Evolutionary conservation across 2,329 filamentous ascomycete species (phyloP).

Genomic region (Fusarium sp.): DNA sequence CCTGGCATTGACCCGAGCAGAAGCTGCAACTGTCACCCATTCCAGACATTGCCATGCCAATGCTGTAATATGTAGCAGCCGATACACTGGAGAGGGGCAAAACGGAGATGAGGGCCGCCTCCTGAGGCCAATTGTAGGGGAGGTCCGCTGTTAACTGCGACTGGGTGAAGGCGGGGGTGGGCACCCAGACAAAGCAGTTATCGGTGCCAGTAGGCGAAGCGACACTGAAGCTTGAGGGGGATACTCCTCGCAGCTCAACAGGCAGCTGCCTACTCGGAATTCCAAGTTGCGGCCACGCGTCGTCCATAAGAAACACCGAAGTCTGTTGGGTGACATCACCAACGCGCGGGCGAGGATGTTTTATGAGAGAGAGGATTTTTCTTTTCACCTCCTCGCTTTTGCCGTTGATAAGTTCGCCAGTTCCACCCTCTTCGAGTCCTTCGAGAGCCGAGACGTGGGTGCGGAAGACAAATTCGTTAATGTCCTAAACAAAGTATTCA

Average conservation of each 20-base stretch:
- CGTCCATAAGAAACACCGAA: conserved; percentile 78
- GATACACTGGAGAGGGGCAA: conserved; percentile 90
- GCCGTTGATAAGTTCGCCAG: conserved; percentile 90
- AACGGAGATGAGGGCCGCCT: conserved; percentile 78
- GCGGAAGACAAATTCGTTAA: conserved; percentile 96
- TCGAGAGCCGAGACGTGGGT: conserved; percentile 90
- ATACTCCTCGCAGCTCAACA: conserved; percentile 75
- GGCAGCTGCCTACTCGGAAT: conserved; percentile 73
- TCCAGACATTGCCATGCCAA: conserved; percentile 74
- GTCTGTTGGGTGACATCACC: conserved; percentile 90
- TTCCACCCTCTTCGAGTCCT: conserved; percentile 95
- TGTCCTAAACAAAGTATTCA: conserved; percentile 93
- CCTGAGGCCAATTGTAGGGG: conserved; percentile 84
- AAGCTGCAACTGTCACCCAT: conserved; percentile 74
- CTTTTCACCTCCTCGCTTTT: conserved; percentile 94
- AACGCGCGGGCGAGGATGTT: conserved; percentile 86
- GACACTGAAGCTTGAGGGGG: conserved; percentile 88
- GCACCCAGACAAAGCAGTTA: conserved; percentile 81
- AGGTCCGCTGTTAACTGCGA: conserved; percentile 78
- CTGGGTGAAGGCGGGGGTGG: conserved; percentile 79
- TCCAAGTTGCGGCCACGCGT: conserved; percentile 83
- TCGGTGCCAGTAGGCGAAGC: conserved; percentile 78
- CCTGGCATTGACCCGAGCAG: conserved; percentile 87
- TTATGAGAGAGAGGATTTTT: conserved; percentile 85
- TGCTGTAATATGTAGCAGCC: conserved; percentile 80